Conservation (phyloP, 495 filamentous ascomycete genomes). For the Venustampulla echinocandica region DNA sequence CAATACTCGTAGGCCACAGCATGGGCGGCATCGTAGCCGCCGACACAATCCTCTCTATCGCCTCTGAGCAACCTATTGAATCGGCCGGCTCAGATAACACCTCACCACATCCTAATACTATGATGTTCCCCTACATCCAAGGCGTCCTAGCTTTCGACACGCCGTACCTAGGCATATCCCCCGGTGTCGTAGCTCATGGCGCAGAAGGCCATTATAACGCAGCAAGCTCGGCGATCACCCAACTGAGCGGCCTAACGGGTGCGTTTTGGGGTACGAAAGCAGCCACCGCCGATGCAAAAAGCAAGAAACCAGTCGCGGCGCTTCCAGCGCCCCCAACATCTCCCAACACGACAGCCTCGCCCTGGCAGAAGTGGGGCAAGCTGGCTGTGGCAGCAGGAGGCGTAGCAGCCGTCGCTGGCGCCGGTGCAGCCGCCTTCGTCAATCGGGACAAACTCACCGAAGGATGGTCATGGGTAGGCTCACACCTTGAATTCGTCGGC, state of each 20-base stretch:
- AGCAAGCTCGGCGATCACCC: slow-evolving; percentile 58
- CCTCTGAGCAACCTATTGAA: slow-evolving; percentile 32
- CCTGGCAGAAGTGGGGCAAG: slow-evolving; percentile 63
- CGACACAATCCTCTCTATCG: slow-evolving; percentile 58
- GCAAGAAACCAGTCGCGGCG: slow-evolving; percentile 16
- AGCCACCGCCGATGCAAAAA: slow-evolving; percentile 9
- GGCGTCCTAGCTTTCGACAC: slow-evolving; percentile 93
- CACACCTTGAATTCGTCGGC: slow-evolving; percentile 92
- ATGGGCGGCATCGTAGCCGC: slow-evolving; percentile 98
- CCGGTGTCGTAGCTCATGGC: slow-evolving; percentile 79
- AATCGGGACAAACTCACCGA: slow-evolving; percentile 68
- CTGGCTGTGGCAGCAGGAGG: slow-evolving; percentile 78
- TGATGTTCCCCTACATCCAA: slow-evolving; percentile 59
- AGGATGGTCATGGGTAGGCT: slow-evolving; percentile 61
- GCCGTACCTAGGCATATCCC: slow-evolving; percentile 83
- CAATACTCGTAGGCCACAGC: slow-evolving; percentile 79
- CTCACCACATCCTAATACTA: slow-evolving; percentile 13
- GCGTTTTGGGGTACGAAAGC: slow-evolving; percentile 23
- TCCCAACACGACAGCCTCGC: slow-evolving; percentile 18
- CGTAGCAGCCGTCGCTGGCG: slow-evolving; percentile 71
- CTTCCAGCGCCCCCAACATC: slow-evolving; percentile 36
- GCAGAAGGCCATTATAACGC: slow-evolving; percentile 79
- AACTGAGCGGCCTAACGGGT: slow-evolving; percentile 42
- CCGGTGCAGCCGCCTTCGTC: slow-evolving; percentile 79
- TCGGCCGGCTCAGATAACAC: slow-evolving; percentile 10